Evolutionary conservation across 305 asterid genomes (phyloP).

Genomic region (Andrographis paniculata): DNA sequence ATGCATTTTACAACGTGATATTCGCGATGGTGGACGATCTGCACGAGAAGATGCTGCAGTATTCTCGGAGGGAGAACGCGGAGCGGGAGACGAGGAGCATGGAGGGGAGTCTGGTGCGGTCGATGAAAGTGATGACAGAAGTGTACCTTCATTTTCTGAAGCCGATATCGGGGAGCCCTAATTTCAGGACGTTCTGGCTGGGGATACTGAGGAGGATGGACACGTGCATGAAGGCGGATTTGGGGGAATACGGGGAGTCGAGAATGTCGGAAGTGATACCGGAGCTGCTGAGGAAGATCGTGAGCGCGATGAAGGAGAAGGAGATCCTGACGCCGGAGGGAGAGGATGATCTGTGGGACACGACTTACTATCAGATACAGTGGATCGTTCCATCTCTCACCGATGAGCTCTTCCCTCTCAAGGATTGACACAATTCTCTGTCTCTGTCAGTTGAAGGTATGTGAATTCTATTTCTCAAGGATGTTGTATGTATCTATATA

Average conservation of each 20-base stretch:
- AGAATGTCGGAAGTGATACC: conserved; percentile 52
- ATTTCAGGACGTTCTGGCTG: conserved; percentile 71
- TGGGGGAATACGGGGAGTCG: conserved; percentile 70
- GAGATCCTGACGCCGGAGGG: conserved; percentile 49
- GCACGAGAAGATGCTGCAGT: conserved; percentile 84
- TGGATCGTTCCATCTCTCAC: conserved; percentile 85
- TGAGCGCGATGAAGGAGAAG: conserved; percentile 57
- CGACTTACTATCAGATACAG: conserved; percentile 71
- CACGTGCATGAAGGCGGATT: conserved; percentile 74
- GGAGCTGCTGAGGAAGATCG: conserved; percentile 45
- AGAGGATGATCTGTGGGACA: conserved; percentile 80
- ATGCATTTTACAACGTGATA: conserved; percentile 56
- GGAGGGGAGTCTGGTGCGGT: conserved; percentile 72
- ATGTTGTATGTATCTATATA: too few species aligned
- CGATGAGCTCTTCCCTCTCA: conserved; percentile 72
- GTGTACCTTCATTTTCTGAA: conserved; percentile 54
- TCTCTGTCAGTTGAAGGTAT: too few species aligned
- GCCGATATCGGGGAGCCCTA: conserved; percentile 44
- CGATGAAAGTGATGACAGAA: conserved; percentile 64
- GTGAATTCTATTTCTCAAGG: too few species aligned
- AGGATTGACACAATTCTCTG: too few species aligned
- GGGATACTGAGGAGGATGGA: conserved; percentile 79
- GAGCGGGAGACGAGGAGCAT: conserved; percentile 85
- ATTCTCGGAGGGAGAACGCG: conserved; percentile 72
- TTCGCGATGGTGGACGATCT: conserved; percentile 86